Base-by-base conservation (phyloP, 2,329 filamentous ascomycete species). In the Talaromyces piceae region DNA sequence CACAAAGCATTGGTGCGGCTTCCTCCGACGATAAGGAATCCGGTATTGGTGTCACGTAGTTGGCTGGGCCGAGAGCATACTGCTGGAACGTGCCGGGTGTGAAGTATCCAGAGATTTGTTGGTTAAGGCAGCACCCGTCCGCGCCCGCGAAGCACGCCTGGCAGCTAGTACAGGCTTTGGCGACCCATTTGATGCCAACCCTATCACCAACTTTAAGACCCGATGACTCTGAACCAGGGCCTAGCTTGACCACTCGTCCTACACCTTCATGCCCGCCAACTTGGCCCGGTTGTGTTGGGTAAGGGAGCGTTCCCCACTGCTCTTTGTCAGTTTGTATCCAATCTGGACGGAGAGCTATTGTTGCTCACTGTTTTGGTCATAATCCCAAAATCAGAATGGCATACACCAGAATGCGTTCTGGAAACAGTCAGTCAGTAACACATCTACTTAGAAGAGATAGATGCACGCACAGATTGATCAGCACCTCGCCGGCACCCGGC, bases 71-170 rank as follows among this genome's bases (percentile, higher is more conserved):
- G 13, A 84, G 62, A 16, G 78, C 77, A 60, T 86, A 87, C 67
- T 86, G 82, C 63, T 87, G 84, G 63, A 87, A 87, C n/a, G 83
- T 87, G 31, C 84, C 84, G 0, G 83, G 83, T 0, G 77, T 81
- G 63, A 81, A 84, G 68, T 86, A 87, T 4, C 84, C 84, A 0
- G 78, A 82, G 45, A 87, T 64, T 61, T 78, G 80, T 53, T 74
- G 71, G 39, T 79, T 77, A 56, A 73, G 69, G 65, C 80, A 83
- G 33, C 74, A 66, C 8, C 74, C 78, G 55, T 83, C 81, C 22
- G 73, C 67, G 41, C 77, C 78, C 11, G 72, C 72, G 49, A 77
- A 69, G 61, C 80, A 84, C 53, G 80, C 67, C 13, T 74, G 62
- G 65, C 77, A 78, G 58, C 72, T 70, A 46, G 75, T 75, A 62